phyloP scores from a whole-genome alignment of 2,329 filamentous ascomycete genomes.

The Aschersonia sp. region DNA sequence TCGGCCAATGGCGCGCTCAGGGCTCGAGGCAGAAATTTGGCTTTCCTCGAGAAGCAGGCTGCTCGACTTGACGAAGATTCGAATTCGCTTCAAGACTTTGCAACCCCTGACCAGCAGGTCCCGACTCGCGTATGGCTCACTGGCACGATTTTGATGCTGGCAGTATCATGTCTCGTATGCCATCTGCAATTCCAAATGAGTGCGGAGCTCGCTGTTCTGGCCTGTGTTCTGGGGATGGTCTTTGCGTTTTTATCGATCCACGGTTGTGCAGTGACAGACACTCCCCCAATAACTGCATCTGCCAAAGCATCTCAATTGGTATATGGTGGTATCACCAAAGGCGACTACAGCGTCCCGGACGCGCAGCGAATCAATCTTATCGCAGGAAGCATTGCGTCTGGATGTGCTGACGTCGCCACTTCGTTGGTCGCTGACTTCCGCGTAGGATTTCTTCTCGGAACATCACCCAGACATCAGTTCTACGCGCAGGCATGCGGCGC shows the following conservation, averaged over 20 bases:
- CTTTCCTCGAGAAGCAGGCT: constrained; percentile 20
- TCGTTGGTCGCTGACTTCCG: constrained; percentile 49
- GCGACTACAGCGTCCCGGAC: constrained; percentile 29
- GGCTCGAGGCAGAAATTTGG: constrained; percentile 14
- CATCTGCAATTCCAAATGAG: constrained; percentile 40
- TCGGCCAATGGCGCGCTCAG: constrained; percentile 16
- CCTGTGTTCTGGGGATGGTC: constrained; percentile 40
- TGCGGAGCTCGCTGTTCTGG: constrained; percentile 38
- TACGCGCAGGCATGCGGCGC: constrained; percentile 49
- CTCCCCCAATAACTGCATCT: constrained; percentile 50
- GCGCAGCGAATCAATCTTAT: constrained; percentile 53
- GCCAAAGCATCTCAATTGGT: constrained; percentile 57
- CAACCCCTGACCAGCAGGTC: constrained; percentile 28
- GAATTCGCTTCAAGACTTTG: constrained; percentile 23
- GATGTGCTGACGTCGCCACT: constrained; percentile 38
- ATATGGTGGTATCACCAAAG: constrained; percentile 47
- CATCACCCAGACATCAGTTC: constrained; percentile 51
- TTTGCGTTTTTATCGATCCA: constrained; percentile 40
- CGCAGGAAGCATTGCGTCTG: constrained; percentile 42
- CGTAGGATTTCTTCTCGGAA: constrained; percentile 51
- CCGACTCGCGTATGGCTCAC: constrained; percentile 37
- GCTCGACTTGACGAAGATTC: constrained; percentile 17
- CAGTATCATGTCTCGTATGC: constrained; percentile 36
- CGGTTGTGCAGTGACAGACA: constrained; percentile 38
- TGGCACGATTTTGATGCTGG: constrained; percentile 30